Base-by-base conservation (phyloP, 371 early-diverging fungal species). In the Mortierella sp. region DNA sequence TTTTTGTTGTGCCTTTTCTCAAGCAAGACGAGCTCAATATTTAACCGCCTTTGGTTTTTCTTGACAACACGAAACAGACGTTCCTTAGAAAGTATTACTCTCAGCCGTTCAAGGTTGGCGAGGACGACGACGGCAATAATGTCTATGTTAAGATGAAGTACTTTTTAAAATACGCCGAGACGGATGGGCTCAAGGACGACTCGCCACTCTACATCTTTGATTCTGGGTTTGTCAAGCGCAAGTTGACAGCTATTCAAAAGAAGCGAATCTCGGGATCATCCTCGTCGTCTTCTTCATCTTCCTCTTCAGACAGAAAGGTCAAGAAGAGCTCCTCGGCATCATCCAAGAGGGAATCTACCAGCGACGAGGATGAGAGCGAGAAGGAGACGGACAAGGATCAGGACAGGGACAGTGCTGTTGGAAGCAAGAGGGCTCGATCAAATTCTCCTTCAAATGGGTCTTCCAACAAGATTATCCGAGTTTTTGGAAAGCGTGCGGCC, bases 151-250 rank as follows among this genome's bases (percentile, higher is more conserved):
- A 92, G 73, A 88, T 95, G 88, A 94, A 95, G 86, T 91, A 96
- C 82, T 96, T 92, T 75, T 75, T 95, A 5, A 89, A 89, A 67
- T 95, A 94, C 79, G 89, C 90, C 2, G 80, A 89, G 21, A 81
- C 85, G 28, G 94, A 92, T 43, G 94, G 91, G 4, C 80, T 78
- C 40, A 72, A 84, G 50, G 96, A 96, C 76, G 97, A 96, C 81
- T 94, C 94, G 24, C 97, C 97, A 2, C 90, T 96, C 40, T 96
- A 96, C 72, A 95, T 96, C 46, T 96, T 96, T 80, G 97, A 96
- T 76, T 91, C 72, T 77, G 90, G 87, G 83, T 95, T 92, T 83
- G 92, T 87, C 82, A 90, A 81, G 78, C 90, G 80, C 46, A 86
- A 86, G 69, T 28, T 86, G 57, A 86, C 86, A 1, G 74, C 82